Evolutionary conservation across 1,139 yeast species (phyloP), one percentile per base, ranked within the genome.

Genomic region (Yarrowia galli): DNA sequence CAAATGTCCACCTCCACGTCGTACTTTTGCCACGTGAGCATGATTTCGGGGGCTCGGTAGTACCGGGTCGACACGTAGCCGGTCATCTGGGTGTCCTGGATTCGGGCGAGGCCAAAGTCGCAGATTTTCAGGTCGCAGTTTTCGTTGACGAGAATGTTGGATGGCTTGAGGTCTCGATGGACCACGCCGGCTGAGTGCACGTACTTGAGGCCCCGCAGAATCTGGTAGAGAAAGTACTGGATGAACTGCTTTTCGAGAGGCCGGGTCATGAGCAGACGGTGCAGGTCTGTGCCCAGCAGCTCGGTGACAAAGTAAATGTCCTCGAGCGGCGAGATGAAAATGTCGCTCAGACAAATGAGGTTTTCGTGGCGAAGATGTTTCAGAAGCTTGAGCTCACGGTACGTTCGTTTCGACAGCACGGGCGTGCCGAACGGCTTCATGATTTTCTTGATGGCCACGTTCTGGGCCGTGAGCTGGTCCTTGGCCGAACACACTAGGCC

Each of bases 11-110:
- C 99, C 79, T 95, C 98, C n/a, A 92, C 89, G 77, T 95, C 98
- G 80, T 95, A 95, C 79, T 96, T 93, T 79, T 95, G 99, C 99
- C 99, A 95, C 32, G 98, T 93, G 73, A 95, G 85, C 99, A 95
- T 95, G 79, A 95, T 95, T 79, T 95, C 99, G 1, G 99, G 99
- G 0, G 99, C 99, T 72, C 99, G 85, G 79, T 95, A 95, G 83
- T 95, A 96, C 75, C 99, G 82, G 3, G 99, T 95, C 22, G 97
- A 89, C 20, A 95, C 99, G 78, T 95, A 95, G 40, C 99, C 99
- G 1, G 99, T 95, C 99, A 95, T 95, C 78, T 95, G 98, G 15
- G 98, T 97, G 79, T 95, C 98, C 81, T 95, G 98, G 76, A 95
- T 91, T 77, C 99, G 85, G 43, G 98, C 98, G 71, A 95, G 83